A percentile compares a stretch with the other conserved stretches of the same genome.
These are phyloP conservation scores for Backusella australiensis DNA, from an alignment of 192 early-diverging fungal species.

Conservation along the genomic window DNA sequence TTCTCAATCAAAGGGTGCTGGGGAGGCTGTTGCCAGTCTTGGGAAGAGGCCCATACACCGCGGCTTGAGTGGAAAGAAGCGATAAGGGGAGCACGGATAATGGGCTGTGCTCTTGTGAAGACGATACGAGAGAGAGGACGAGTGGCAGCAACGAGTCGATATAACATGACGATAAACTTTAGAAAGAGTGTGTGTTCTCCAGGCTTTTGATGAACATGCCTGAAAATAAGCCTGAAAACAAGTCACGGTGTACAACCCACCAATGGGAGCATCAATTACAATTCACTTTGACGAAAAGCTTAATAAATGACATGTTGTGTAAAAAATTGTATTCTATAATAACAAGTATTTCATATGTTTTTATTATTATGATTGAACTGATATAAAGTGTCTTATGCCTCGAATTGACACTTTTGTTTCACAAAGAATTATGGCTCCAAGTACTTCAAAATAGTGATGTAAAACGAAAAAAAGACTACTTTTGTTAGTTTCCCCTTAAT, in stretches of 20 bases:
- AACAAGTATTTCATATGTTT: no score
- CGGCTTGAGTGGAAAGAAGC: not conserved
- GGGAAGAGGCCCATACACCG: not conserved
- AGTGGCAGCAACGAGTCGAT: not conserved
- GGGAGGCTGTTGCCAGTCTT: conserved; percentile 15
- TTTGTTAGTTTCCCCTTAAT: no score
- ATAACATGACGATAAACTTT: not conserved
- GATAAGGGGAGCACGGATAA: not conserved
- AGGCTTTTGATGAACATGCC: not conserved
- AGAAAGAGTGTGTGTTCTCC: not conserved
- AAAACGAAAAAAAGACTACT: no score
- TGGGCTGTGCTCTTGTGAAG: not conserved
- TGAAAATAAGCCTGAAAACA: not conserved
- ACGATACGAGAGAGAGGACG: not conserved
- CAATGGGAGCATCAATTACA: not conserved
- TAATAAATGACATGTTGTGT: no score
- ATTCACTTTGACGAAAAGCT: no score
- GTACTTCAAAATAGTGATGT: no score
- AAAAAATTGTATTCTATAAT: no score
- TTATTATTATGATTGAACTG: no score
- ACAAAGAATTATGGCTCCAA: no score
- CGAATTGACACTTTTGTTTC: not conserved
- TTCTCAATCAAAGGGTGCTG: conserved; percentile 27
- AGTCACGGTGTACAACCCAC: not conserved
- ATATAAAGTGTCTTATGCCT: not conserved